Evolutionary conservation across 1,284 basidiomycete genomes (phyloP), one percentile per base, ranked within the genome.

Genomic region (Puccinia coronata): DNA sequence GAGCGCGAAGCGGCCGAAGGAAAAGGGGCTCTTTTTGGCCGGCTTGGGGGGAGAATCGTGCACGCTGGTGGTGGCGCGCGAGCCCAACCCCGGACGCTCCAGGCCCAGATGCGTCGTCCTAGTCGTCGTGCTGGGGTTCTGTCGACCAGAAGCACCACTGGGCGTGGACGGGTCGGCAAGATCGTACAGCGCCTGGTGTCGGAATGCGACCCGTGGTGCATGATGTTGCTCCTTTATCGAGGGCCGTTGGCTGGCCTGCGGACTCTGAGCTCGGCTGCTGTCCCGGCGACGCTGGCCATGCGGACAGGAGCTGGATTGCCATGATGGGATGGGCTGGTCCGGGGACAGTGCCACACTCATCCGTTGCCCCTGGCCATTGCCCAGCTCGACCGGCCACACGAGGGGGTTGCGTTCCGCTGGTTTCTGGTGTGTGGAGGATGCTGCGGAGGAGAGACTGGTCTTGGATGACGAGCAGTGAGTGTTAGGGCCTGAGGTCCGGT

Each of bases 341-440:
- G n/a, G n/a, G 31, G 6, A 1, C 6, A 25, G 43, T 39, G 55
- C 31, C 18, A 75, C 73, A 23, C 34, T 57, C 73, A 75, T 75
- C 5, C 34, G 73, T 47, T 61, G 34, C 1, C 73, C 73, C 18
- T 57, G 51, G 1, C 73, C 73, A 53, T 75, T 61, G 11, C 73
- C 73, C 34, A 75, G 39, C 6, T 61, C 73, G 55, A 75, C 73
- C 5, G 73, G 73, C 73, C 73, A 75, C 55, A 28, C 59, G 23
- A 75, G 28, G 2, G 55, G 53, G 43, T 59, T 57, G 18, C 36
- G 5, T 16, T 41, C 53, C 25, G 25, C 59, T 25, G 55, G 41
- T 20, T 47, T 41, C 14, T 39, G 23, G 25, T 47, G 16, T 16
- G 49, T n/a, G 67, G 18, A 39, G 16, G 59, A 63, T 39, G 34